Conservation (phyloP, 805 yeast genomes). For the Kurtzmaniella fragi region DNA sequence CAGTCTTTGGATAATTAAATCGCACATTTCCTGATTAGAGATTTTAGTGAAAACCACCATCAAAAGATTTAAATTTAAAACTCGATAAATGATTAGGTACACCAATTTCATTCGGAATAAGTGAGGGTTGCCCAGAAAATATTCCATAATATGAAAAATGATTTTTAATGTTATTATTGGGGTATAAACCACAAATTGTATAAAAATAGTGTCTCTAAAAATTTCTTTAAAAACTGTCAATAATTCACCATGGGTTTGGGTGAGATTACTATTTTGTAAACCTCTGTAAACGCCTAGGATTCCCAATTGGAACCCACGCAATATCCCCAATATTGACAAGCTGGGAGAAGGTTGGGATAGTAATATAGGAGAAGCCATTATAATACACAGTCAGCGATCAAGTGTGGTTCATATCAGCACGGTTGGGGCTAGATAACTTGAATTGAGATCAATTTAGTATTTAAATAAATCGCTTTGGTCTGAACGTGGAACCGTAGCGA, state of each 20-base stretch:
- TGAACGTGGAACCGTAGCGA: too few relatives aligned
- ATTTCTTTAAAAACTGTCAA: conserved; percentile 33
- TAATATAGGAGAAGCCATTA: conserved; percentile 58
- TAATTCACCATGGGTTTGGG: conserved; percentile 20
- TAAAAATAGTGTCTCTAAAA: conserved; percentile 28
- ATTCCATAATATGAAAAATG: conserved; percentile 6
- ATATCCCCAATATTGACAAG: conserved; percentile 42
- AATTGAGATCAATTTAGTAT: too few relatives aligned
- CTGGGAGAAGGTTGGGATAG: conserved; percentile 54
- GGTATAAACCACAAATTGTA: conserved; percentile 27
- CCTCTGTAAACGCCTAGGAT: conserved; percentile 45
- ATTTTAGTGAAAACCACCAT: conserved; percentile 30
- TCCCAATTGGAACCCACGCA: conserved; percentile 51
- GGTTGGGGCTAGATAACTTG: too few relatives aligned
- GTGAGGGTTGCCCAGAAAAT: conserved; percentile 6
- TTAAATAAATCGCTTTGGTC: too few relatives aligned
- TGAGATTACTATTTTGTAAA: conserved; percentile 38
- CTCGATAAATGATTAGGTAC: conserved; percentile 26
- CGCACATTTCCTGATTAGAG: conserved; percentile 35
- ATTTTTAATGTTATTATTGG: conserved; percentile 14
- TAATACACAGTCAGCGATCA: background rate
- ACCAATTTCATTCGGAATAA: conserved; percentile 11
- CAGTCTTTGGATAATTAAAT: conserved; percentile 33
- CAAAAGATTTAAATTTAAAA: conserved; percentile 38
- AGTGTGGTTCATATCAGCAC: too few relatives aligned